A percentile compares a stretch with the other conserved stretches of the same genome.
phyloP scores from a whole-genome alignment of 345 rosid species.

The Capsella bursapastoris region DNA sequence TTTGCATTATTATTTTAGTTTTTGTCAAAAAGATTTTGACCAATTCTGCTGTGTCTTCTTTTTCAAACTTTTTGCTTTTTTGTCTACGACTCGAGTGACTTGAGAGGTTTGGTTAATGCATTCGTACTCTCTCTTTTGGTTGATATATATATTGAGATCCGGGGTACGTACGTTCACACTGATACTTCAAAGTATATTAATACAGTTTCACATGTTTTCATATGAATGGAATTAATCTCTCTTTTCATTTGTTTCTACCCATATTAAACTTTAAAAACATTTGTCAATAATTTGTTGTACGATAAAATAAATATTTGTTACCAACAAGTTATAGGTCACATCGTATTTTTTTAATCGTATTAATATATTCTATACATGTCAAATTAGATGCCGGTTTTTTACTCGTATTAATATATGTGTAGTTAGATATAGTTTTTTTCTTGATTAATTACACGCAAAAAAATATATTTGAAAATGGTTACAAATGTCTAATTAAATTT shows the following conservation, averaged over 20 bases:
- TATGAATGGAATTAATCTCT: conserved; percentile 8
- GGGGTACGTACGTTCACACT: conserved; percentile 15
- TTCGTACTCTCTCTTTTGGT: conserved; percentile 26
- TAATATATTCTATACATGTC: too few species aligned
- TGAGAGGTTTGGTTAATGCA: conserved; percentile 1
- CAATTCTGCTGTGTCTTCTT: conserved; percentile 37
- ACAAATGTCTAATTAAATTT: not conserved
- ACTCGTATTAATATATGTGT: too few species aligned
- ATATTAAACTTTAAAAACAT: not conserved
- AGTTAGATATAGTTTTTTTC: too few species aligned
- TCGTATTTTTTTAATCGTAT: too few species aligned
- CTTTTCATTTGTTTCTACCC: not conserved
- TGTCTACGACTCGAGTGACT: not conserved
- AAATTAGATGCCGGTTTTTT: too few species aligned
- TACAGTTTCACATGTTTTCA: not conserved
- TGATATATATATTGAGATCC: not conserved
- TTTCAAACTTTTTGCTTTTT: conserved; percentile 36
- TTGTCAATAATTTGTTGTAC: not conserved
- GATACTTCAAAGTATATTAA: not conserved
- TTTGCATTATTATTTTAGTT: not conserved
- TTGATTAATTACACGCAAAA: conserved; percentile 22
- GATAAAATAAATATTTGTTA: too few species aligned
- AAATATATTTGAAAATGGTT: not conserved
- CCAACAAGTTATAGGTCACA: too few species aligned
- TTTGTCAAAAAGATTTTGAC: conserved; percentile 43